A percentile compares a stretch with the other conserved stretches of the same genome.
Conservation (phyloP, 306 rosid species). For the Pyrus betulifolia region DNA sequence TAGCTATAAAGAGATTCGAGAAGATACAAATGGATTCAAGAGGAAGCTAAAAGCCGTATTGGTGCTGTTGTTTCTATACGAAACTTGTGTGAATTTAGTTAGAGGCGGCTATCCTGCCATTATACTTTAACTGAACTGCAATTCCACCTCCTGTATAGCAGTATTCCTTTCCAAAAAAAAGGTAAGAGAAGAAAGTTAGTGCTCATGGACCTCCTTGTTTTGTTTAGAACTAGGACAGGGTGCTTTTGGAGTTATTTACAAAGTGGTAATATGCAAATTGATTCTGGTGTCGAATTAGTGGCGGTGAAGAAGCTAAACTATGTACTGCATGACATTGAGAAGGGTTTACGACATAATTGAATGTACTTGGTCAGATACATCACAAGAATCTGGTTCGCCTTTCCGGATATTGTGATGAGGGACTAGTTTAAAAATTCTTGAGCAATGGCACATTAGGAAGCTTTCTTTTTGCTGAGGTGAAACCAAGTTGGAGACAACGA, state of each 20-base stretch:
- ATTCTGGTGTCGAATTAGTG: neutral
- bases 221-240: constrained; percentile 25
- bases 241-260: constrained; percentile 25
- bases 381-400: constrained; percentile 30
- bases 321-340: constrained; percentile 9
- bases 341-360: constrained; percentile 28
- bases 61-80: no score
- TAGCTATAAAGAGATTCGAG: constrained; percentile 8
- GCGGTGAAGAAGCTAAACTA: constrained; percentile 28
- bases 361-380: constrained; percentile 28
- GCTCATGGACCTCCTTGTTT: no score
- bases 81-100: no score
- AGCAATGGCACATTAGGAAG: constrained; percentile 26
- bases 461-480: constrained; percentile 17
- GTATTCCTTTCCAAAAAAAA: no score
- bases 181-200: no score
- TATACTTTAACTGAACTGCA: no score
- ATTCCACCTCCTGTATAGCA: no score
- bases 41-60: neutral
- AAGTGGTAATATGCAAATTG: neutral
- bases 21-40: constrained; percentile 24
- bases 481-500: constrained; percentile 28
- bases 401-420: constrained; percentile 35
- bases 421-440: constrained; percentile 36
- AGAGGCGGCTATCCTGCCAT: no score